These are phyloP conservation scores for Trapa incisa DNA, from an alignment of 345 rosid species.

Conservation along the genomic window DNA sequence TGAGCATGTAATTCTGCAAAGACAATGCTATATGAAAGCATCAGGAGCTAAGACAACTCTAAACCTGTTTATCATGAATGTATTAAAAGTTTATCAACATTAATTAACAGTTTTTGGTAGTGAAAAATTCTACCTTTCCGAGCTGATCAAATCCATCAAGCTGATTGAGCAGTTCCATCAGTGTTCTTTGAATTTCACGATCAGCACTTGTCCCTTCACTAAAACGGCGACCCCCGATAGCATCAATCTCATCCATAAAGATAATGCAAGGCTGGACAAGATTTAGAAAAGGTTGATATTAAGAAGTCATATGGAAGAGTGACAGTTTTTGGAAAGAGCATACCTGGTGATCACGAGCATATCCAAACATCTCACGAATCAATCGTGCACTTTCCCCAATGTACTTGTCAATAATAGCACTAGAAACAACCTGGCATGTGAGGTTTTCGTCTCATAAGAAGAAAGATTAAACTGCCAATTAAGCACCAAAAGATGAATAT, in stretches of 20 bases:
- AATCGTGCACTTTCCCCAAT: conserved; percentile 97
- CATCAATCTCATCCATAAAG: conserved; percentile 99
- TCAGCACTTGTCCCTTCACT: conserved; percentile 98
- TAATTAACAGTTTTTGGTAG: not conserved
- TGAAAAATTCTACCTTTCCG: conserved; percentile 56
- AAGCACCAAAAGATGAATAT: not conserved
- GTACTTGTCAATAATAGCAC: conserved; percentile 94
- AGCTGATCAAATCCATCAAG: conserved; percentile 97
- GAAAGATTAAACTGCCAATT: not conserved
- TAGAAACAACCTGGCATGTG: conserved; percentile 60
- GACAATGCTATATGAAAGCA: not conserved
- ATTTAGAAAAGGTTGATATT: not conserved
- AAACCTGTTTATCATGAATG: not conserved
- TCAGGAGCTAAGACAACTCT: not conserved
- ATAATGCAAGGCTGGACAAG: conserved; percentile 81
- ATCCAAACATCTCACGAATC: conserved; percentile 94
- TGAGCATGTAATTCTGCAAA: not conserved
- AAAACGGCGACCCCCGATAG: conserved; percentile 95
- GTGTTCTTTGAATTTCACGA: conserved; percentile 96
- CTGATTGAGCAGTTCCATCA: conserved; percentile 94
- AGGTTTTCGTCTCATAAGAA: not conserved
- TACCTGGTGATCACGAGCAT: conserved; percentile 98
- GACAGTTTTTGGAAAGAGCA: conserved; percentile 7
- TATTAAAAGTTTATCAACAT: not conserved
- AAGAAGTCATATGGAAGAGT: not conserved